These are phyloP conservation scores for Arabidopsis lyrata DNA, from an alignment of 441 rosid species.

Conservation along the genomic window DNA sequence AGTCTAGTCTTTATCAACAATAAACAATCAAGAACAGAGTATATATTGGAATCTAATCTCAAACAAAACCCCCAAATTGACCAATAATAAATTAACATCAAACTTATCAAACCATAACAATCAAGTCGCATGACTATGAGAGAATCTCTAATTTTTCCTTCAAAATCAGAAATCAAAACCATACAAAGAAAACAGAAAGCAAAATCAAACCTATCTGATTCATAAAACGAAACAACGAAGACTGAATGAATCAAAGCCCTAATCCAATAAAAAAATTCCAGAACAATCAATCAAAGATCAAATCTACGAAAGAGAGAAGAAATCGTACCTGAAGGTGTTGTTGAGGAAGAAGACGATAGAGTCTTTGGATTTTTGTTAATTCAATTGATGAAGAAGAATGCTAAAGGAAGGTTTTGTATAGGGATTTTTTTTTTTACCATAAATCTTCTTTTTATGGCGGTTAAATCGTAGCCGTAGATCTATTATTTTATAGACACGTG, in stretches of 20 bases:
- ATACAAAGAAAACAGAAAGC: not conserved
- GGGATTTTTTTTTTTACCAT: not conserved
- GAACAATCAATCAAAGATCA: not conserved
- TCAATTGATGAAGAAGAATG: slow-evolving; percentile 15
- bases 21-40: slow-evolving; percentile 6
- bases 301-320: not conserved
- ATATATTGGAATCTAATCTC: not conserved
- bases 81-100: no score
- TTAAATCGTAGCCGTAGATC: slow-evolving; percentile 36
- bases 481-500: slow-evolving; percentile 16
- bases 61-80: not conserved
- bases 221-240: not conserved
- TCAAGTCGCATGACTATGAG: not conserved
- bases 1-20: not conserved
- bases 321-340: slow-evolving; percentile 31
- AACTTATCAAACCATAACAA: not conserved
- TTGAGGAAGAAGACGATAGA: not conserved
- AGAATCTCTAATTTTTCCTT: not conserved
- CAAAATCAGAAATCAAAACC: not conserved
- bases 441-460: slow-evolving; percentile 31
- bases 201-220: not conserved
- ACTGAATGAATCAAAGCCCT: not conserved
- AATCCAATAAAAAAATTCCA: not conserved
- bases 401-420: slow-evolving; percentile 6
- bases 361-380: not conserved